Conservation (phyloP, 2,329 filamentous ascomycete genomes). For the Paecilomyces dactylethromorphus region DNA sequence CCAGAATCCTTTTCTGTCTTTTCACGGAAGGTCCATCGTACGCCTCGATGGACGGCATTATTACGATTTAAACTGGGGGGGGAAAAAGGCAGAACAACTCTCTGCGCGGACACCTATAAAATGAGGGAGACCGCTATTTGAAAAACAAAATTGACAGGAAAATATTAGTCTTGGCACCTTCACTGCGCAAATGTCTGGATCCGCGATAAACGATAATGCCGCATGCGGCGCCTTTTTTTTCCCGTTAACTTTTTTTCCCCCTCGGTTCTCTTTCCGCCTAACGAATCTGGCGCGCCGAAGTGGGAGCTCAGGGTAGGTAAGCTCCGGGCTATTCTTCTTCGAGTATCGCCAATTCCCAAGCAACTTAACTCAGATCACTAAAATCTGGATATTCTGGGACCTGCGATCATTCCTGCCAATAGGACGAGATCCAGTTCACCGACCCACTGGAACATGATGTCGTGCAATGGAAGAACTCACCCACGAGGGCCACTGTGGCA, state of each 20-base stretch:
- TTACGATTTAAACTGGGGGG: slow-evolving; percentile 1
- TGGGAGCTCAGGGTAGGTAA: neutral
- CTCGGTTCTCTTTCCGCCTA: neutral
- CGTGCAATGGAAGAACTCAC: neutral
- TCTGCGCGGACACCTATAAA: no score
- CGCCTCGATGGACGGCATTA: slow-evolving; percentile 46
- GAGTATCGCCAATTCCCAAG: neutral
- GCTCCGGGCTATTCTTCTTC: neutral
- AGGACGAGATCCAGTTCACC: neutral
- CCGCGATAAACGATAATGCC: neutral
- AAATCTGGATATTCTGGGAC: neutral
- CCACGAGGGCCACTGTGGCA: neutral
- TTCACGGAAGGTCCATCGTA: slow-evolving; percentile 62
- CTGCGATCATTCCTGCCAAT: neutral
- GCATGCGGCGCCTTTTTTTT: neutral
- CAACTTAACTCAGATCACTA: neutral
- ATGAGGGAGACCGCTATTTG: neutral
- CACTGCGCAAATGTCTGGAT: neutral
- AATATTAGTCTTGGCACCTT: neutral
- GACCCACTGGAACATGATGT: neutral
- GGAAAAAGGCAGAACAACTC: neutral
- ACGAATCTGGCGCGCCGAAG: neutral
- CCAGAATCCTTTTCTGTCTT: slow-evolving; percentile 58
- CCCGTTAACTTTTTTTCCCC: neutral
- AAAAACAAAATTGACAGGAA: neutral